Evolutionary conservation across 345 rosid species (phyloP), one percentile per base, ranked within the genome.

Genomic region (Bretschneidera sinensis): DNA sequence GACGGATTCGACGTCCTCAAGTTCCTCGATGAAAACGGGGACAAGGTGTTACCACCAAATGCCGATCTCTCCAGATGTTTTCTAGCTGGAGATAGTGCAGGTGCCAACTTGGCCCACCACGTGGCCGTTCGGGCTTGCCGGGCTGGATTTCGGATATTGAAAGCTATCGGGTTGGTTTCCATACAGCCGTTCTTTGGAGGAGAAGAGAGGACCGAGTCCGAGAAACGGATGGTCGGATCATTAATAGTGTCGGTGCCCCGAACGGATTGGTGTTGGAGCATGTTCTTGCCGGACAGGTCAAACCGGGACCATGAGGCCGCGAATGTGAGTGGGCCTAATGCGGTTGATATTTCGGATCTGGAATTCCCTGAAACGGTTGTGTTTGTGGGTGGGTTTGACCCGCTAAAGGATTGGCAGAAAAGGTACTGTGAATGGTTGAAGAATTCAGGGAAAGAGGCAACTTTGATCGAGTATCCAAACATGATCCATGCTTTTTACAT

Each of bases 131-230:
- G 79, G 28, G 62, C 76, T 0, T 74, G 74, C 45, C 43, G 55
- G 33, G 43, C 48, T 0, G 19, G 16, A 0, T 72, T 88, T 55
- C 25, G 45, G 56, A 19, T 57, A 0, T 52, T 83, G 35, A 80
- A 72, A 31, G 28, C 83, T 1, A 11, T 61, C 23, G 96, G 96
- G 21, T 17, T 88, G 8, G 34, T 91, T 24, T 63, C 83, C 48
- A 91, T 91, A 17, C 96, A 91, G 60, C 94, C 97, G 4, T 86
- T 74, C 62, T 86, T 91, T 64, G 94, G 96, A 17, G 96, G 96
- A 0, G 84, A 76, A 59, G 88, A 86, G 71, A 76, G 91, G 45
- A 88, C 95, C 6, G 85, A 79, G 50, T 70, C 96, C 21, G 98
- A 91, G 82, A 64, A 14, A 17, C 55, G 63, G 17, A 65, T 80